Base-by-base conservation (phyloP, 768 basidiomycete species). In the Boletus pseudopeckii region DNA sequence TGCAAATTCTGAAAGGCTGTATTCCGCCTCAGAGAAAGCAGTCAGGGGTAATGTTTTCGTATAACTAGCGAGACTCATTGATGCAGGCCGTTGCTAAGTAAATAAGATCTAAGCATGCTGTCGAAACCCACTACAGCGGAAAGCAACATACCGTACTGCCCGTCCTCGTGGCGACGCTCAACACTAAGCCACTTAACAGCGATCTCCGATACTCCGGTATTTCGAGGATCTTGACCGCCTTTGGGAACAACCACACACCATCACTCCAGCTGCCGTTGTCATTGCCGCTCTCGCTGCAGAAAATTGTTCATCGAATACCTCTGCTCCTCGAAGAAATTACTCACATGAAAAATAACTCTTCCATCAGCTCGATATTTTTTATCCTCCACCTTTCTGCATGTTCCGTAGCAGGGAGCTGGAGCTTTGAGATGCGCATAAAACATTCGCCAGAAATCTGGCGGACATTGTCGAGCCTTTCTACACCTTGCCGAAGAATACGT, bases 401-500 rank as follows among this genome's bases (percentile, higher is more conserved):
- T 38, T 62, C 63, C 18, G 76, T 68, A 17, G 64, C 60, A 38
- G 84, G 85, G 13, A 74, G 68, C 8, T 75, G 70, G 28, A 80
- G 66, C 22, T 67, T 62, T 44, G 91, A 62, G 28, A 93, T 68
- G 53, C 68, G 68, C 50, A 76, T 41, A 57, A 93, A 75, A 57
- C 81, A 77, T 56, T 76, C 73, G 1, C 92, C 92, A 9, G 91
- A 89, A 46, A 81, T 83, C 53, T 87, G 88, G 42, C 96, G 80
- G 45, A 98, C 90, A 64, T 88, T 92, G 66, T 97, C 94, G 17
- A 98, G 79, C 62, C 92, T 79, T 70, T 98, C 96, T 28, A 90
- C 84, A 5, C 90, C 89, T 65, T 95, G 93, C 72, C 92, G 96
- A 52, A 95, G 75, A 43, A 94, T 80, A 0, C 85, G 84, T 14